Evolutionary conservation across 2,329 filamentous ascomycete genomes (phyloP).

Genomic region (Xylaria arbuscula): DNA sequence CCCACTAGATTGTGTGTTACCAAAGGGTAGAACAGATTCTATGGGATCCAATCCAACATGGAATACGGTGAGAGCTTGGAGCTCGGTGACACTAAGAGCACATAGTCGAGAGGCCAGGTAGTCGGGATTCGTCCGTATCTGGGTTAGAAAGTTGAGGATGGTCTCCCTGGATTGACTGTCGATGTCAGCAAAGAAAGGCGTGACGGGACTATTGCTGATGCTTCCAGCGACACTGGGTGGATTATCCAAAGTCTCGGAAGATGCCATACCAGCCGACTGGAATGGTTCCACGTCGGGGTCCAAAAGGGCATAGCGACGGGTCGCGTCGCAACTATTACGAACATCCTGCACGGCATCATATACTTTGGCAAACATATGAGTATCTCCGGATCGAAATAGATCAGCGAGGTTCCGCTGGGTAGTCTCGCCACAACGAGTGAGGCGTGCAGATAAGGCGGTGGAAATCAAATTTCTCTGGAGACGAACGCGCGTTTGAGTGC

Average conservation of each 20-base stretch:
- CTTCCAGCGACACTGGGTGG: constrained; percentile 56
- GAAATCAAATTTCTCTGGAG: constrained; percentile 80
- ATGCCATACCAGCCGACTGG: constrained; percentile 62
- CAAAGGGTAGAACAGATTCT: constrained; percentile 78
- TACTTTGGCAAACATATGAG: constrained; percentile 77
- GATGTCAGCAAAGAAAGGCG: constrained; percentile 76
- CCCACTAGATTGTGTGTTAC: constrained; percentile 51
- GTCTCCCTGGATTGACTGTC: constrained; percentile 79
- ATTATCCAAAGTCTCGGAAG: constrained; percentile 63
- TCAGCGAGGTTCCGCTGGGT: constrained; percentile 81
- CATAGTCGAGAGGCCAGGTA: constrained; percentile 87
- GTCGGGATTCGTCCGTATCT: constrained; percentile 86
- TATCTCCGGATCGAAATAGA: constrained; percentile 81
- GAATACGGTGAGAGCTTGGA: constrained; percentile 80
- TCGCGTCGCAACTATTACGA: constrained; percentile 79
- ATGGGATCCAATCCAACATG: constrained; percentile 82
- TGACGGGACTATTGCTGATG: constrained; percentile 52
- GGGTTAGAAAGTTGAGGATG: constrained; percentile 81
- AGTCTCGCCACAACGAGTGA: constrained; percentile 79
- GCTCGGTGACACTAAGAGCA: constrained; percentile 78
- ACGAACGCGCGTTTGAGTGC: constrained; percentile 76
- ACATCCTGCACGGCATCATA: constrained; percentile 85
- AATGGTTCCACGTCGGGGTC: constrained; percentile 77
- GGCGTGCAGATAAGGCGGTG: constrained; percentile 77
- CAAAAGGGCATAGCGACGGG: constrained; percentile 75